These are phyloP conservation scores for Pichia gijzeniarum DNA, from an alignment of 805 yeast genomes.

Conservation along the genomic window DNA sequence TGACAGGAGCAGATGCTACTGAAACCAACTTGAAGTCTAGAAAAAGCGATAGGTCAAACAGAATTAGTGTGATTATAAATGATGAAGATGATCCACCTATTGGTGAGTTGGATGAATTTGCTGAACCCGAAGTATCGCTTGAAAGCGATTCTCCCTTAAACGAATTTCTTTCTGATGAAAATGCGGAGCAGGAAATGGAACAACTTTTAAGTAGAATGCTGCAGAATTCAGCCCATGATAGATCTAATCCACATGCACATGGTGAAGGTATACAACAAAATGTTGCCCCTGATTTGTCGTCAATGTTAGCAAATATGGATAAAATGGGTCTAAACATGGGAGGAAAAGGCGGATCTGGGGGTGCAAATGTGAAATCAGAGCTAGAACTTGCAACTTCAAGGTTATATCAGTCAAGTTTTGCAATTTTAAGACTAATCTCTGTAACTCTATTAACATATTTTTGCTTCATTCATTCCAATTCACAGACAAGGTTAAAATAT, in stretches of 20 bases:
- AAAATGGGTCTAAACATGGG: neutral
- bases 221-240: slow-evolving; percentile 4
- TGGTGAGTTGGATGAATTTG: slow-evolving; percentile 7
- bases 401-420: slow-evolving; percentile 5
- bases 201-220: slow-evolving; percentile 8
- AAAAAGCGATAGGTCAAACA: neutral
- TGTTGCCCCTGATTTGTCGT: slow-evolving; percentile 7
- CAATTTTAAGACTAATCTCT: neutral
- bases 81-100: slow-evolving; percentile 15
- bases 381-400: slow-evolving; percentile 2
- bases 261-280: slow-evolving; percentile 1
- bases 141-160: slow-evolving; percentile 8
- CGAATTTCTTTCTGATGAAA: slow-evolving; percentile 9
- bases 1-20: neutral
- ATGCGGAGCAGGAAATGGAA: slow-evolving; percentile 14
- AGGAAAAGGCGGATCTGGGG: neutral
- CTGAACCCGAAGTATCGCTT: slow-evolving; percentile 15
- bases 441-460: neutral
- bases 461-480: neutral
- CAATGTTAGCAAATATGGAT: slow-evolving; percentile 14
- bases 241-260: slow-evolving; percentile 2
- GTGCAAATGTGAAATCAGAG: neutral
- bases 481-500: too few relatives aligned
- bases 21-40: slow-evolving; percentile 13
- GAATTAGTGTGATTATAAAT: neutral